Conservation (phyloP, 345 rosid genomes). For the Firmiana major region DNA sequence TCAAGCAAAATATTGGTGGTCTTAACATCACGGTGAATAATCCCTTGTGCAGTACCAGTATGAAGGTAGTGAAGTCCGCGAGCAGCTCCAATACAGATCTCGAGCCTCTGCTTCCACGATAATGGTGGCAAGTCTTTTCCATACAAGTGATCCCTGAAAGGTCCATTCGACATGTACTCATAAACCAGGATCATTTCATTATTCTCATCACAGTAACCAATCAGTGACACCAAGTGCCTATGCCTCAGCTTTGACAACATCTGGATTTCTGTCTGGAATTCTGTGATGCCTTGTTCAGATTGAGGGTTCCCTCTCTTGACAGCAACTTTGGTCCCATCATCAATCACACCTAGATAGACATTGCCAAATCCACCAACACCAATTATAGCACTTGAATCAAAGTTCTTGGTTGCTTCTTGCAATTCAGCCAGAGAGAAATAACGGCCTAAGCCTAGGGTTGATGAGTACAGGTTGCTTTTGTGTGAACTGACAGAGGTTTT, state of each 20-base stretch:
- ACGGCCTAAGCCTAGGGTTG: constrained; percentile 65
- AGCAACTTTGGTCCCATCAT: constrained; percentile 70
- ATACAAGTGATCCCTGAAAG: constrained; percentile 69
- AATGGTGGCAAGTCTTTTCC: constrained; percentile 61
- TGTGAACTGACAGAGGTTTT: constrained; percentile 50
- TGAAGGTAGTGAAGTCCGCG: constrained; percentile 81
- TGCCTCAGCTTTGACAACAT: constrained; percentile 86
- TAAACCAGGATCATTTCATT: constrained; percentile 79
- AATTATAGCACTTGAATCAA: constrained; percentile 54
- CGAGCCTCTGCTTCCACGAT: constrained; percentile 76
- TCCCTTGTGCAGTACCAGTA: constrained; percentile 90
- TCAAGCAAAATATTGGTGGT: constrained; percentile 78
- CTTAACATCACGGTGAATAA: constrained; percentile 84
- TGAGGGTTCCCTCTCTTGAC: constrained; percentile 86
- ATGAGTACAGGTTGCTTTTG: constrained; percentile 49
- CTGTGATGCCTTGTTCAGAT: constrained; percentile 84
- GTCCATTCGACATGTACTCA: constrained; percentile 82
- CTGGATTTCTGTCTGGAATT: constrained; percentile 81
- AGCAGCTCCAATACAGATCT: constrained; percentile 75
- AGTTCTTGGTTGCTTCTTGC: constrained; percentile 71
- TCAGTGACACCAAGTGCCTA: constrained; percentile 77
- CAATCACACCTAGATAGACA: constrained; percentile 60
- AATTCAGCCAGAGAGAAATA: constrained; percentile 61
- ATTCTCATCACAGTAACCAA: constrained; percentile 76
- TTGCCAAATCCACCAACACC: constrained; percentile 88